Conservation (phyloP, 306 rosid genomes). For the Medicago lupulina region DNA sequence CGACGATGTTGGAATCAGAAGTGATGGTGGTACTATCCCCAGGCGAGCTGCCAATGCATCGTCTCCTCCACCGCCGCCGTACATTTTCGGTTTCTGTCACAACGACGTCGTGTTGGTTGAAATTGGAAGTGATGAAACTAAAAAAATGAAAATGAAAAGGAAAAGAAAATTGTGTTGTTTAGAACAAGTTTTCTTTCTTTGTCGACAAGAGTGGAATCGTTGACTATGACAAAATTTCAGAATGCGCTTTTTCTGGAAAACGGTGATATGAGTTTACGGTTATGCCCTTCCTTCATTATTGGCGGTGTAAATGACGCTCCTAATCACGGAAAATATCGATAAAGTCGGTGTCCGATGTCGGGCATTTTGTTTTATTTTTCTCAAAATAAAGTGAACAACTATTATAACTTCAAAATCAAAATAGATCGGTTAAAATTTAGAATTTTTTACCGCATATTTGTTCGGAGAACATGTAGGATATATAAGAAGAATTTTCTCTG, state of each 20-base stretch:
- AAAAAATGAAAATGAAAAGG: background rate
- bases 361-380: background rate
- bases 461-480: too few species aligned
- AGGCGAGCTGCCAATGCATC: conserved; percentile 51
- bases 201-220: conserved; percentile 54
- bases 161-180: background rate
- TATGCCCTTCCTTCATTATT: background rate
- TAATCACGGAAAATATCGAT: background rate
- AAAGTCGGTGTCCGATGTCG: background rate
- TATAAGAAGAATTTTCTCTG: too few species aligned
- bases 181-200: conserved; percentile 47
- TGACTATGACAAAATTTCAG: conserved; percentile 32
- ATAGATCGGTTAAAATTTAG: too few species aligned
- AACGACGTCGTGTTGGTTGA: conserved; percentile 30
- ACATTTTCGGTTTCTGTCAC: conserved; percentile 41
- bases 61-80: conserved; percentile 51
- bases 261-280: conserved; percentile 6
- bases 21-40: conserved; percentile 45
- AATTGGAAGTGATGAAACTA: background rate
- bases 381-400: too few species aligned
- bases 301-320: background rate
- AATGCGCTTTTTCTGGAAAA: conserved; percentile 17
- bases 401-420: too few species aligned
- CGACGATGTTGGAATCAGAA: conserved; percentile 49
- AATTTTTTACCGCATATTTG: too few species aligned